Conservation (phyloP, 371 early-diverging fungal genomes). For the Syncephalastrum sp. region DNA sequence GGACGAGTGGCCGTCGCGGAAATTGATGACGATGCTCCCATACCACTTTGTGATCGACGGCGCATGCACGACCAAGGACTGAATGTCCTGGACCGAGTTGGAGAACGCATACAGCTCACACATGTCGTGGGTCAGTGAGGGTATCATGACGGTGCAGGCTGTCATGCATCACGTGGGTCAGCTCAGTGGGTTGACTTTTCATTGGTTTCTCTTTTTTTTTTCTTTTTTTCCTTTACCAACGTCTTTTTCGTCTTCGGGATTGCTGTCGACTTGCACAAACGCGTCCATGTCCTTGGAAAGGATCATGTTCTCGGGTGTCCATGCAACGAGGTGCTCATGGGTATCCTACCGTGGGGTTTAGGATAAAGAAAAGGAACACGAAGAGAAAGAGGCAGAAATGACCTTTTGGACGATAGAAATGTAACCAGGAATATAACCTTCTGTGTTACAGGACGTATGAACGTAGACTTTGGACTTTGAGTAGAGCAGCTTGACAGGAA, state of each 20-base stretch:
- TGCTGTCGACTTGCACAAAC: constrained; percentile 37
- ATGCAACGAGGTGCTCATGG: constrained; percentile 39
- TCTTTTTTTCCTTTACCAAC: constrained; percentile 7
- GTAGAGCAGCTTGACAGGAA: constrained; percentile 35
- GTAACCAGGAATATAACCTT: constrained; percentile 41
- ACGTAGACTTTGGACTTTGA: constrained; percentile 54
- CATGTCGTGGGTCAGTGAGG: constrained; percentile 18
- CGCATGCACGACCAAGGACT: constrained; percentile 36
- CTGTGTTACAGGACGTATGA: constrained; percentile 33
- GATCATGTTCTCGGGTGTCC: constrained; percentile 46
- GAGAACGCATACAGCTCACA: constrained; percentile 37
- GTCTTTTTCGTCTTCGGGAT: constrained; percentile 30
- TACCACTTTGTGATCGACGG: constrained; percentile 50
- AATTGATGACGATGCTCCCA: constrained; percentile 42
- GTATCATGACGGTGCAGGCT: constrained; percentile 19
- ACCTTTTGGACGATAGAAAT: constrained; percentile 44
- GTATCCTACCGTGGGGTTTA: constrained; percentile 16
- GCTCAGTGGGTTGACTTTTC: not conserved
- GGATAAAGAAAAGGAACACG: not conserved
- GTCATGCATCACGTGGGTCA: constrained; percentile 2
- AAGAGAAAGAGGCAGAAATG: constrained; percentile 5
- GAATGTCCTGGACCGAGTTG: constrained; percentile 21
- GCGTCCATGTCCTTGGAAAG: constrained; percentile 38
- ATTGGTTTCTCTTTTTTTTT: not conserved
- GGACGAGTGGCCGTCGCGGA: constrained; percentile 36